Evolutionary conservation across 2,329 filamentous ascomycete genomes (phyloP), one percentile per base, ranked within the genome.

Genomic region (Cladophialophora chaetospira): DNA sequence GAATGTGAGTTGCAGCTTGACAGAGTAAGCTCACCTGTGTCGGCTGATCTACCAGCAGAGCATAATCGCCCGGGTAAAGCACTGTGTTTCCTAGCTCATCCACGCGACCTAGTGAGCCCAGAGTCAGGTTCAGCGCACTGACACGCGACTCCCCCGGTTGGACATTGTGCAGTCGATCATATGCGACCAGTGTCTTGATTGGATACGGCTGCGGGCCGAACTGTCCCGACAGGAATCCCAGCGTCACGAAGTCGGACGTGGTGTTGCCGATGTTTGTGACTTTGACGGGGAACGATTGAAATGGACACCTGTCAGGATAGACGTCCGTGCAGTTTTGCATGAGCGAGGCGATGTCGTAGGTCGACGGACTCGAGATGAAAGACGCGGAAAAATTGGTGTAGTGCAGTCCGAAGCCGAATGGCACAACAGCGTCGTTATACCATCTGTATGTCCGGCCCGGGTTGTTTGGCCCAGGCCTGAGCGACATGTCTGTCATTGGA

Each of bases 401-500:
- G 66, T 74, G 73, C 1, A 75, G 59, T 3, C 75, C 75, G 44
- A 73, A 70, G 2, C 75, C 75, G 50, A 76, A 77, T 23, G 70
- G 69, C 19, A 70, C 72, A 3, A 77, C 73, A 0, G 73, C 66
- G 8, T 65, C 65, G 2, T 70, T 72, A 58, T 75, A 76, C 75
- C 75, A 77, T 59, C 72, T 73, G 53, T 77, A 77, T 0, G 75
- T 77, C 21, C 74, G 72, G 0, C 75, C 75, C 0, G 74, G 75
- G 23, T 73, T 74, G 8, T 55, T 55, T 2, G 63, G 67, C n/a
- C 65, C 67, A 0, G 74, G 74, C 1, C 73, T 69, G 10, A 77
- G 63, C 11, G 60, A 66, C 71, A 75, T 72, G 52, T 77, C 73
- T 0, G 67, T 69, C 1, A 72, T 71, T 2, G 73, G 69, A 57